Evolutionary conservation across 2,329 filamentous ascomycete species (phyloP).

Genomic region (Berkeleyomyces basicola): DNA sequence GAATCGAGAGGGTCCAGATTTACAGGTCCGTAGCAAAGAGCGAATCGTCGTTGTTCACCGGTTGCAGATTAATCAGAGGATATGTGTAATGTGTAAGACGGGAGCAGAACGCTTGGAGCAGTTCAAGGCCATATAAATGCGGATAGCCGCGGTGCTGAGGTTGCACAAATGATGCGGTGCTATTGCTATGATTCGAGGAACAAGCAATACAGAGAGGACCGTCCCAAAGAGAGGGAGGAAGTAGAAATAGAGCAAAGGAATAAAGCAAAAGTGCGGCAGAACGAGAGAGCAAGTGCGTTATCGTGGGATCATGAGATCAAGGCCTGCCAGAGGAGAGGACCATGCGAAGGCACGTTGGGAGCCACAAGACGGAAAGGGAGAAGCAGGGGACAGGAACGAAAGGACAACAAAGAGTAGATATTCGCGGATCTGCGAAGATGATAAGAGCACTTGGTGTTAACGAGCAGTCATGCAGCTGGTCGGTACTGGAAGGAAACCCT

Average conservation of each 20-base stretch:
- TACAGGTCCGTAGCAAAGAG: too few relatives aligned
- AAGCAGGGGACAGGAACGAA: neutral
- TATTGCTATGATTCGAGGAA: neutral
- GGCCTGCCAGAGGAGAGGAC: neutral
- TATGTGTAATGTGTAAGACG: too few relatives aligned
- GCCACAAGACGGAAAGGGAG: neutral
- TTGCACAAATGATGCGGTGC: neutral
- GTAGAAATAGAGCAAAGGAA: neutral
- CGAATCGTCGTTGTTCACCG: too few relatives aligned
- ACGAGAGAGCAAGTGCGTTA: neutral
- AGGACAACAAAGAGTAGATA: neutral
- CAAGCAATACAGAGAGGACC: neutral
- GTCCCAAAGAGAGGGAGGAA: neutral
- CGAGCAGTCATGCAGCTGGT: neutral
- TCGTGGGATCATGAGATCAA: neutral
- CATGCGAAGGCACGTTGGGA: neutral
- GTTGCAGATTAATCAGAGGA: too few relatives aligned
- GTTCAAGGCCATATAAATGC: too few relatives aligned
- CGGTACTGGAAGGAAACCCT: neutral
- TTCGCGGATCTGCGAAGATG: neutral
- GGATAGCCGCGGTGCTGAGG: neutral
- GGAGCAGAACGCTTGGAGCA: too few relatives aligned
- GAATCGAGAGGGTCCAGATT: neutral
- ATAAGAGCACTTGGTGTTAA: neutral
- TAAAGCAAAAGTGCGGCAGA: neutral